Conservation (phyloP, 1,284 basidiomycete species). For the Leccinum subspadiceum region DNA sequence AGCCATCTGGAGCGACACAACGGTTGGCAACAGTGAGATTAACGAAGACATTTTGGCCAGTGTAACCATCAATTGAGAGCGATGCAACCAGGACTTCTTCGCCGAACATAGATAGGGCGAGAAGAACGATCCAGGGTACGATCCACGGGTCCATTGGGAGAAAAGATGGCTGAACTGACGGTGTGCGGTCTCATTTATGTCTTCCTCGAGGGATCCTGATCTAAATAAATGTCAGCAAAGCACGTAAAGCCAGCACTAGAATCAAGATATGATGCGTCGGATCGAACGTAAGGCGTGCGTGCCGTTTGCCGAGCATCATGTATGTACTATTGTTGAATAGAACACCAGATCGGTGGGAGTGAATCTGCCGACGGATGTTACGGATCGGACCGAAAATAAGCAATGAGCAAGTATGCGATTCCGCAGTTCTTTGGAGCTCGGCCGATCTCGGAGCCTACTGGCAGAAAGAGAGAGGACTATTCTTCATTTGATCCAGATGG, state of each 20-base stretch:
- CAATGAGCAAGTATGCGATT: not conserved
- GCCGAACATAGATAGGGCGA: not conserved
- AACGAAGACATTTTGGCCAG: not conserved
- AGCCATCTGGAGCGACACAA: slow-evolving; percentile 13
- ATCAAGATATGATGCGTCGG: not conserved
- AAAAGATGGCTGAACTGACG: not conserved
- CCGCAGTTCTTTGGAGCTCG: not conserved
- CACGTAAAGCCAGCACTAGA: not conserved
- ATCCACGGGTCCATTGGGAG: not conserved
- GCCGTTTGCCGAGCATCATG: not conserved
- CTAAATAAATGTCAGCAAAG: not conserved
- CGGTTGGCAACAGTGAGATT: slow-evolving; percentile 7
- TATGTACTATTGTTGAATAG: not conserved
- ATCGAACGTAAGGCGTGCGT: not conserved
- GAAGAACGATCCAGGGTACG: not conserved
- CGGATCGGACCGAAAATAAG: not conserved
- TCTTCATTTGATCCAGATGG: not conserved
- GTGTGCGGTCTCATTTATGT: not conserved
- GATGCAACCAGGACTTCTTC: not conserved
- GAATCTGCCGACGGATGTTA: not conserved
- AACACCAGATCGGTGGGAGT: slow-evolving; percentile 2
- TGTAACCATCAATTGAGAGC: slow-evolving; percentile 2
- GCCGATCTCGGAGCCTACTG: not conserved
- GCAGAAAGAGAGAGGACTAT: not conserved
- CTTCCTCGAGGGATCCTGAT: not conserved